Conservation (phyloP, 805 yeast species). For the Pichia paraexigua region DNA sequence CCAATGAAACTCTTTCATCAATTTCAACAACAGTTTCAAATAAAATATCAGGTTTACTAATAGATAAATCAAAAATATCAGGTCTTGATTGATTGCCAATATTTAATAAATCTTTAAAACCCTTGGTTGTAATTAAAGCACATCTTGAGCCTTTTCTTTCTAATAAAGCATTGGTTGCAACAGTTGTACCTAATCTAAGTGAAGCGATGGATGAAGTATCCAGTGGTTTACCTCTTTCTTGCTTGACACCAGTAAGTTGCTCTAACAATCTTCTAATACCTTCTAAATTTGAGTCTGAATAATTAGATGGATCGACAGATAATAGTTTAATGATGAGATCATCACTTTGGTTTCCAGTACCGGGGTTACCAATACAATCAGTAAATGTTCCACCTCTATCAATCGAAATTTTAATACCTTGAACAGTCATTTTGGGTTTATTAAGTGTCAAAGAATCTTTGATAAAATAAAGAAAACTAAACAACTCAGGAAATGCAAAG, state of each 20-base stretch:
- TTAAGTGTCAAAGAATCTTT: too few relatives aligned
- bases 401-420: slow-evolving; percentile 1
- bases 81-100: slow-evolving; percentile 95
- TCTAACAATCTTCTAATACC: slow-evolving; percentile 79
- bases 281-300: slow-evolving; percentile 84
- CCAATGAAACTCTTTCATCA: slow-evolving; percentile 85
- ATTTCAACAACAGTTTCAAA: slow-evolving; percentile 73
- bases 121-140: slow-evolving; percentile 79
- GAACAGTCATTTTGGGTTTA: not conserved
- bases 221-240: slow-evolving; percentile 52
- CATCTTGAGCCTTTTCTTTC: slow-evolving; percentile 89
- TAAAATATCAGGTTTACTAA: slow-evolving; percentile 63
- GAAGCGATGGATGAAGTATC: slow-evolving; percentile 57
- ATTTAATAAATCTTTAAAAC: slow-evolving; percentile 70
- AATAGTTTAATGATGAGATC: slow-evolving; percentile 69
- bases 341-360: slow-evolving; percentile 41
- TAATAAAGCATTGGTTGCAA: slow-evolving; percentile 87
- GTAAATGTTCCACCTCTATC: slow-evolving; percentile 86
- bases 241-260: slow-evolving; percentile 39
- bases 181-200: slow-evolving; percentile 87
- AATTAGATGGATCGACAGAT: slow-evolving; percentile 83
- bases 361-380: slow-evolving; percentile 52
- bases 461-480: not conserved
- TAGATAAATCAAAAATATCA: slow-evolving; percentile 72
- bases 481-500: too few relatives aligned